phyloP scores from a whole-genome alignment of 2,329 filamentous ascomycete species.

The Dactylellina sp. region DNA sequence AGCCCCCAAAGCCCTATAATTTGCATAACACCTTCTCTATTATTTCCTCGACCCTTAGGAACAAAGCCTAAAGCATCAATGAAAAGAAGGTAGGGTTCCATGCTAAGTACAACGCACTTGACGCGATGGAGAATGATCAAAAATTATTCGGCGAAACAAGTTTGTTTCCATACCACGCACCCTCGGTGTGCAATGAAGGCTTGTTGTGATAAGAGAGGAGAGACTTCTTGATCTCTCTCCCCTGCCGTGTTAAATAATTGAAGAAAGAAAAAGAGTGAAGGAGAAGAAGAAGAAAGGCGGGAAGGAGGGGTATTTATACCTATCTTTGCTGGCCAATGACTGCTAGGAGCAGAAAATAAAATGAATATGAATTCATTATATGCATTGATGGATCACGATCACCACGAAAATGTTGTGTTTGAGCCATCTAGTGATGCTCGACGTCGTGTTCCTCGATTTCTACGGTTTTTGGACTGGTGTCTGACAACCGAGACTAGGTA shows the following conservation, averaged over 20 bases:
- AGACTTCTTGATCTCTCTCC: conserved; percentile 15
- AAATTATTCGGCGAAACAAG: neutral
- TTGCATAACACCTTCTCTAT: no score
- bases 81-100: conserved; percentile 5
- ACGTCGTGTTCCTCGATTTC: no score
- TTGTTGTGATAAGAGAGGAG: neutral
- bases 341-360: no score
- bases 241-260: neutral
- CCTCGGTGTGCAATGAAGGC: neutral
- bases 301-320: conserved; percentile 2
- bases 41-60: conserved; percentile 8
- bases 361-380: no score
- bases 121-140: neutral
- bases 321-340: no score
- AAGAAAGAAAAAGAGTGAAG: conserved; percentile 15
- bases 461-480: no score
- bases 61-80: conserved; percentile 3
- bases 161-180: neutral
- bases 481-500: no score
- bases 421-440: no score
- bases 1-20: no score
- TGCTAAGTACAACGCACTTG: conserved; percentile 21
- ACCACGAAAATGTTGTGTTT: no score
- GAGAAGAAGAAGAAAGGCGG: neutral
- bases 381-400: no score